Evolutionary conservation across 2,329 filamentous ascomycete genomes (phyloP).

Genomic region (Ophiostoma quercus): DNA sequence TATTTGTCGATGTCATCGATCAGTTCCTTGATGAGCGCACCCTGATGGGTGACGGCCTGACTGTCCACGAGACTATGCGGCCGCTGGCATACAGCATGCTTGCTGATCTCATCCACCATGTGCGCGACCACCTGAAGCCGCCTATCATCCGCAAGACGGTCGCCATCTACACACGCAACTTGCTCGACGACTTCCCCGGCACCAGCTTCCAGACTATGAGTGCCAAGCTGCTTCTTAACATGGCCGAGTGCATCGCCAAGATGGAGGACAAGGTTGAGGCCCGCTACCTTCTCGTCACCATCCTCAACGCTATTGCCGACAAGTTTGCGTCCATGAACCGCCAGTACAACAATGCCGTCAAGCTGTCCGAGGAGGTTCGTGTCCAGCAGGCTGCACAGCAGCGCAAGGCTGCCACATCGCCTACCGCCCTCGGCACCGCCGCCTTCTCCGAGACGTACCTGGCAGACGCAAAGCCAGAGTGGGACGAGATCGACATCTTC

Average conservation of each 20-base stretch:
- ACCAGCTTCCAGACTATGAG: conserved; percentile 99
- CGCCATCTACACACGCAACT: conserved; percentile 92
- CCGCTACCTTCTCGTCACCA: conserved; percentile 92
- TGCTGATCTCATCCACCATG: conserved; percentile 94
- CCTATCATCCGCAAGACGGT: conserved; percentile 94
- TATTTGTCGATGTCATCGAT: conserved; percentile 91
- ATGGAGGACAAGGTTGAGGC: conserved; percentile 90
- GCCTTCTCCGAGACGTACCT: conserved; percentile 69
- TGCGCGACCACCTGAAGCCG: conserved; percentile 79
- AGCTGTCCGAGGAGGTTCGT: conserved; percentile 87
- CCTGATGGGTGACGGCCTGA: conserved; percentile 89
- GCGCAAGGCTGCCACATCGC: conserved; percentile 20
- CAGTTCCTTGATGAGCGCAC: conserved; percentile 91
- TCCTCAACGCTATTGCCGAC: conserved; percentile 93
- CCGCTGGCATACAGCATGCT: conserved; percentile 97
- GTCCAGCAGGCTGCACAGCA: conserved; percentile 64
- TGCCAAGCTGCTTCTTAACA: conserved; percentile 90
- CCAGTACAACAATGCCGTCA: conserved; percentile 91
- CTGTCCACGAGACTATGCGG: conserved; percentile 93
- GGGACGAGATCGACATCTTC: conserved; percentile 98
- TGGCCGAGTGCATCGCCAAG: conserved; percentile 96
- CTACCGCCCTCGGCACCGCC: conserved; percentile 45
- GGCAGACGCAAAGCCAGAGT: conserved; percentile 82
- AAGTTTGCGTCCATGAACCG: conserved; percentile 98
- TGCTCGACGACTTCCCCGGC: conserved; percentile 92